Base-by-base conservation (phyloP, 306 rosid species). In the Ormosia semicastrata region DNA sequence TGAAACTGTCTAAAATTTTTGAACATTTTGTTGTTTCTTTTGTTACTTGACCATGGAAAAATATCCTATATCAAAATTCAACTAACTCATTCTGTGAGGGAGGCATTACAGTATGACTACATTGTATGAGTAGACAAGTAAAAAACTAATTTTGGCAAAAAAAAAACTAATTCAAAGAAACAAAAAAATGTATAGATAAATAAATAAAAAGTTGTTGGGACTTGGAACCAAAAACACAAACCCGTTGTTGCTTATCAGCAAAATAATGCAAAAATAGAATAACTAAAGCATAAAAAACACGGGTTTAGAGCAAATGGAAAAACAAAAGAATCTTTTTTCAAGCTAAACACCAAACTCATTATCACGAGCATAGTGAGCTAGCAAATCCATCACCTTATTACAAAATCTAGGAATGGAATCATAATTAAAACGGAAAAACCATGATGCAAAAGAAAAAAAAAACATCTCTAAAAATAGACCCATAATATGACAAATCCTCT, bases 91-190 rank as follows among this genome's bases (percentile, higher is more conserved):
- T 44, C 18, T 6, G 24, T 46, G 43, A 10, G 15, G 47, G 24
- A 24, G n/a, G n/a, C n/a, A n/a, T n/a, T n/a, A n/a, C n/a, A n/a
- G n/a, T n/a, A n/a, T n/a, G n/a, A n/a, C n/a, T n/a, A n/a, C n/a
- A n/a, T 24, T 24, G 54, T 79, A 69, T 30, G 71, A 34, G 66
- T 15, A 74, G 43, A 58, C 14, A 11, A 52, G 65, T 59, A 46
- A 70, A 24, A 47, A 83, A 70, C 85, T 40, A 63, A 24, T 53
- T 74, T 75, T 39, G 75, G 71, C 24, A 24, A 63, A 66, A 54
- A 77, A 77, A 12, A 81, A 71, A 24, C 24, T 5, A 81, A 78
- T 15, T 36, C 65, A 41, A 50, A 4, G 15, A 79, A 40, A 71
- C 40, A 14, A 34, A 37, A 54, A 46, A 54, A n/a, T n/a, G 14